Evolutionary conservation across 2,329 filamentous ascomycete species (phyloP).

Genomic region (Aspergillus brunneoviolaceus): DNA sequence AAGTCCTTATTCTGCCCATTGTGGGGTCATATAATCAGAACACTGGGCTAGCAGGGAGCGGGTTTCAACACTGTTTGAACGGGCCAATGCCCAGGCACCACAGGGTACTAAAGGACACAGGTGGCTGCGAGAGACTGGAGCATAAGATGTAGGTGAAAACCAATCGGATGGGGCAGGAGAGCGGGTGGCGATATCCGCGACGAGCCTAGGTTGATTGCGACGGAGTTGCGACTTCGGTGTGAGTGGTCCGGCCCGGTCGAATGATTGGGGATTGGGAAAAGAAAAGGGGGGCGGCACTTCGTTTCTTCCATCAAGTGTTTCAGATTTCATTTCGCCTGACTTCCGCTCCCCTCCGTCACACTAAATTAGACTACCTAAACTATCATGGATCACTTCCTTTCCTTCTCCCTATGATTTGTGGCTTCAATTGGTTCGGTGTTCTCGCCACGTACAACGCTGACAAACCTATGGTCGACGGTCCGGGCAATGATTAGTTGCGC

Average conservation of each 20-base stretch:
- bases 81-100: neutral
- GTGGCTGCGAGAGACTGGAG: neutral
- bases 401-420: neutral
- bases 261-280: neutral
- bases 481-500: neutral
- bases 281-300: neutral
- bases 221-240: neutral
- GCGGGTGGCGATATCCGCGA: slow-evolving; percentile 7
- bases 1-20: neutral
- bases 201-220: neutral
- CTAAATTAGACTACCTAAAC: neutral
- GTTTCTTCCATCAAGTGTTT: neutral
- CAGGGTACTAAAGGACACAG: neutral
- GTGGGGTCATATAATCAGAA: neutral
- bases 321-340: slow-evolving; percentile 7
- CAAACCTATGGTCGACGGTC: neutral
- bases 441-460: slow-evolving; percentile 1
- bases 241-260: slow-evolving; percentile 4
- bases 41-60: neutral
- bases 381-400: neutral
- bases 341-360: neutral
- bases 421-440: neutral
- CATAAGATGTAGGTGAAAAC: neutral
- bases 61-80: neutral
- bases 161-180: neutral